Evolutionary conservation across 768 basidiomycete species (phyloP).

Genomic region (Sporobolomyces roseus): DNA sequence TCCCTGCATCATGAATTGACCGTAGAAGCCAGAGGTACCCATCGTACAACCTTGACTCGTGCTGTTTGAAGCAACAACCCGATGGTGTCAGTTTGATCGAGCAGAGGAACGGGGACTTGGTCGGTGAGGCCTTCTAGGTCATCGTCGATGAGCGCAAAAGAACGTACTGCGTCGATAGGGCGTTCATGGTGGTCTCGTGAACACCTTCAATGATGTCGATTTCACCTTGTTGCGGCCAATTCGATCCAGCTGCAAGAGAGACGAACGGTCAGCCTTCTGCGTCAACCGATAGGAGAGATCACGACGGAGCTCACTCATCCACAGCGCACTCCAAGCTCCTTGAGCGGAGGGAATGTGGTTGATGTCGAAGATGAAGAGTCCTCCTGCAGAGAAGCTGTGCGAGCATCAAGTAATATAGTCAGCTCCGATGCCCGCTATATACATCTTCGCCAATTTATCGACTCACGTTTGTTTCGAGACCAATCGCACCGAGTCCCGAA

Average conservation of each 20-base stretch:
- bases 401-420: neutral
- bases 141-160: neutral
- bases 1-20: conserved; percentile 22
- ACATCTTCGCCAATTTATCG: no score
- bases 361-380: conserved; percentile 23
- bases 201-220: conserved; percentile 30
- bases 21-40: conserved; percentile 10
- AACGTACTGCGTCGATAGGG: conserved; percentile 5
- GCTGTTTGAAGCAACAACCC: neutral
- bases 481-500: conserved; percentile 14
- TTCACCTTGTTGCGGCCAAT: conserved; percentile 19
- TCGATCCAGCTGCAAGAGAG: no score
- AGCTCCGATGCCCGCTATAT: no score
- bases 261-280: no score
- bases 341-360: conserved; percentile 12
- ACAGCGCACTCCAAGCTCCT: conserved; percentile 14
- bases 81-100: no score
- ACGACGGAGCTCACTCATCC: no score
- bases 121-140: no score
- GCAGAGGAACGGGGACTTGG: no score
- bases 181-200: conserved; percentile 20
- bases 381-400: conserved; percentile 9
- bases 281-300: no score
- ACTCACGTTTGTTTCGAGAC: conserved; percentile 22
- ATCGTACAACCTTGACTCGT: conserved; percentile 14